phyloP scores from a whole-genome alignment of 768 basidiomycete genomes.

The Galerina sulciceps region DNA sequence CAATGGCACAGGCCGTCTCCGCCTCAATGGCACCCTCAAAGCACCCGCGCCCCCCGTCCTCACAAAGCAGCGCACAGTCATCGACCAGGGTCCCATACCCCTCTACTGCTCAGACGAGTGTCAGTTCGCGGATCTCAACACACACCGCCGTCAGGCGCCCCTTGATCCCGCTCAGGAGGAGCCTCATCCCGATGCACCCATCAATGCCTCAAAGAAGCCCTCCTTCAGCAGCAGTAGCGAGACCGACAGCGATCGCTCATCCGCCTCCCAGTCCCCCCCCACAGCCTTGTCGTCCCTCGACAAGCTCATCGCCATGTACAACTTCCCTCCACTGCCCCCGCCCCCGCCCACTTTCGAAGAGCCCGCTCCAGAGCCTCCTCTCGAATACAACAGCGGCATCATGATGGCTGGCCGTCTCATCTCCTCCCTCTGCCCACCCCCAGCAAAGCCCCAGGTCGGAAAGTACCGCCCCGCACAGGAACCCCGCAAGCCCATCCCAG shows the following conservation, averaged over 20 bases:
- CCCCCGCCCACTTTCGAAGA: conserved; percentile 47
- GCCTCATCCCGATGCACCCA: conserved; percentile 28
- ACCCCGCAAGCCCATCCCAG: conserved; percentile 53
- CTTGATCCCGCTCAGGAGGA: conserved; percentile 50
- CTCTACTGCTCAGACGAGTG: conserved; percentile 87
- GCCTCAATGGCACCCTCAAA: conserved; percentile 61
- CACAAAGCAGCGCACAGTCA: conserved; percentile 65
- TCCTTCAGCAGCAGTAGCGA: conserved; percentile 30
- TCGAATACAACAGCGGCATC: conserved; percentile 59
- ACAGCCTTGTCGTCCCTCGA: conserved; percentile 32
- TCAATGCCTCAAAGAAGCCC: conserved; percentile 35
- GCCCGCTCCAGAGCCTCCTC: conserved; percentile 27
- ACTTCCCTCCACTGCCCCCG: conserved; percentile 59
- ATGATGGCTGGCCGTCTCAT: conserved; percentile 73
- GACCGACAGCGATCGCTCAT: conserved; percentile 38
- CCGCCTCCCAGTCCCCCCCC: conserved; percentile 16
- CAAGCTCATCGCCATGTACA: conserved; percentile 37
- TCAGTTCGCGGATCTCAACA: conserved; percentile 58
- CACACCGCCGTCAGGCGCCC: conserved; percentile 40
- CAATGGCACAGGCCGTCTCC: conserved; percentile 67
- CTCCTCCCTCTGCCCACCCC: conserved; percentile 43
- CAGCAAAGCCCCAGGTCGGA: conserved; percentile 40
- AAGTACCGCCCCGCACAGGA: conserved; percentile 33
- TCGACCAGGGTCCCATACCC: conserved; percentile 80
- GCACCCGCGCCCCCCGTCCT: conserved; percentile 27